These are phyloP conservation scores for Aspergillus sp. DNA, from an alignment of 2,329 filamentous ascomycete species.

Conservation along the genomic window DNA sequence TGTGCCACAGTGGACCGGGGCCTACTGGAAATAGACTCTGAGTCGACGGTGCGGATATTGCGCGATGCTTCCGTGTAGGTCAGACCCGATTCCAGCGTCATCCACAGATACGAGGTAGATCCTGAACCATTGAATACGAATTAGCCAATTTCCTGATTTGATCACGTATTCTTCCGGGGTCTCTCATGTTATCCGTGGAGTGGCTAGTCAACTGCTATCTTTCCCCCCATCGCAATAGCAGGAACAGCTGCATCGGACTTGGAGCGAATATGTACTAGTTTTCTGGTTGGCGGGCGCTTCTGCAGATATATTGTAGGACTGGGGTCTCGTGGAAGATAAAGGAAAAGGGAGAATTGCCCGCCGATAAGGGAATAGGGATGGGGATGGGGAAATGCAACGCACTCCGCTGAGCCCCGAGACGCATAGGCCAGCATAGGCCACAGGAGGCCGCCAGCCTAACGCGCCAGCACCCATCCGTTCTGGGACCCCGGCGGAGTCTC, in stretches of 20 bases:
- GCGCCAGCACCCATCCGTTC: not conserved
- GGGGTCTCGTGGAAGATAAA: not conserved
- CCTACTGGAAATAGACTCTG: not conserved
- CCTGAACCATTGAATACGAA: not conserved
- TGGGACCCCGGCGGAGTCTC: not conserved
- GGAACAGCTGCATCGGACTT: slow-evolving; percentile 1
- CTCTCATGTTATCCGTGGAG: not conserved
- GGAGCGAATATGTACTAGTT: slow-evolving; percentile 1
- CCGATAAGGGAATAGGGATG: not conserved
- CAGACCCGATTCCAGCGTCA: slow-evolving; percentile 1
- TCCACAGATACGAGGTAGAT: slow-evolving; percentile 8
- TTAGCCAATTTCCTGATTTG: slow-evolving; percentile 4
- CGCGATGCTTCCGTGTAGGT: not conserved
- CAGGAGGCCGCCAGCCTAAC: not conserved
- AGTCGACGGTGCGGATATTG: slow-evolving; percentile 4
- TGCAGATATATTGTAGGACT: not conserved
- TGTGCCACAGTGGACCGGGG: not conserved
- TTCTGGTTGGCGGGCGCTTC: not conserved
- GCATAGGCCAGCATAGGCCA: not conserved
- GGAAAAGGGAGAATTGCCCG: not conserved
- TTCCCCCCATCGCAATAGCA: not conserved
- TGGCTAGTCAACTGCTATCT: not conserved
- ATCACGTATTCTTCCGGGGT: not conserved
- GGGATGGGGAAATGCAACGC: not conserved
- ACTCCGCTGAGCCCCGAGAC: not conserved